Conservation (phyloP, 179 eudicot genomes). For the Sideroxylon spinosum region DNA sequence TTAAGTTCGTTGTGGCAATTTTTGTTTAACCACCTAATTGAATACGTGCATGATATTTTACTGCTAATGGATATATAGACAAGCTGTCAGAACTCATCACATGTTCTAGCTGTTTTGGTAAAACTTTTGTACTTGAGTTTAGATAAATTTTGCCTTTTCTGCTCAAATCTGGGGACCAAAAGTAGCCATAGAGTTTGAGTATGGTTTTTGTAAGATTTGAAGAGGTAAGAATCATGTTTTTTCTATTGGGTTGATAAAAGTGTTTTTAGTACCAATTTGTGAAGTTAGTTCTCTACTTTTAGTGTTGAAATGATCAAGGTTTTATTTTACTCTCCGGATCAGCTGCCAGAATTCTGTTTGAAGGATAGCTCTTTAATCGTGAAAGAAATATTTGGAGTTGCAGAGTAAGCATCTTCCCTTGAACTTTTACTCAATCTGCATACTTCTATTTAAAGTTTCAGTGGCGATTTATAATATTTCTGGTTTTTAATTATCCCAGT, state of each 20-base stretch:
- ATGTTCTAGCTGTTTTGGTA: conserved; percentile 1
- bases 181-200: neutral
- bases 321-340: conserved; percentile 26
- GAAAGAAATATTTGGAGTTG: conserved; percentile 89
- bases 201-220: neutral
- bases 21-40: neutral
- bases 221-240: neutral
- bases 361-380: conserved; percentile 67
- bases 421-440: neutral
- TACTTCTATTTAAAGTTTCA: neutral
- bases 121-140: neutral
- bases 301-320: neutral
- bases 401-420: conserved; percentile 58
- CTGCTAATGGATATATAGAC: neutral
- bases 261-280: too few species aligned
- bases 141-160: neutral
- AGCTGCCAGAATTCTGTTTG: conserved; percentile 92
- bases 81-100: neutral
- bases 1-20: neutral
- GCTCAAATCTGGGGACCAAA: neutral
- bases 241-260: neutral
- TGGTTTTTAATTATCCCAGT: conserved; percentile 33
- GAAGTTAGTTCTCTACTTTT: neutral
- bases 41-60: neutral
- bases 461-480: neutral